Percentiles rank a stretch among this genome's conserved stretches.
These are phyloP conservation scores for Dryas drummondii DNA, from an alignment of 306 rosid species.

Conservation along the genomic window DNA sequence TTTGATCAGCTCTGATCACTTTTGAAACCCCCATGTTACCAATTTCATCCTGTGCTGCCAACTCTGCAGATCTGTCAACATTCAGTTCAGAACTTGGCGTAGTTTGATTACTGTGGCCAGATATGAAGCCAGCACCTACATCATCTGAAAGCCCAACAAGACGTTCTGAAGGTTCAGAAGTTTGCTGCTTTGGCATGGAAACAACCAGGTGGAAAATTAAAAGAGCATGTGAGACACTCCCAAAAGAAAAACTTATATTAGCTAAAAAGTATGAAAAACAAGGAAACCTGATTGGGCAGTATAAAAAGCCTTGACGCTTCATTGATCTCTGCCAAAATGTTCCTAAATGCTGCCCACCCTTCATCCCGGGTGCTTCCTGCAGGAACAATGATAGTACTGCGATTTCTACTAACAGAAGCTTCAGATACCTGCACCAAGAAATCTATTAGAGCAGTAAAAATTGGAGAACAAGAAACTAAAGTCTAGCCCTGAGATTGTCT, in stretches of 20 bases:
- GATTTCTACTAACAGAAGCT: constrained; percentile 97
- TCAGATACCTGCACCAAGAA: constrained; percentile 75
- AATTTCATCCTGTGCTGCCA: constrained; percentile 84
- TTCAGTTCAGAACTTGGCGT: constrained; percentile 79
- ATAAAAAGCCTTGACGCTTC: constrained; percentile 96
- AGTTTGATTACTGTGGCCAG: constrained; percentile 89
- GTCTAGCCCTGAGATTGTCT: neutral
- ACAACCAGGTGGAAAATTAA: constrained; percentile 29
- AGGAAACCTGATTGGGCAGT: constrained; percentile 82
- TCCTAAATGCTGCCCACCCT: constrained; percentile 98
- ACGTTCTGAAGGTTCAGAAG: constrained; percentile 83
- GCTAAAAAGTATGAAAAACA: constrained; percentile 26
- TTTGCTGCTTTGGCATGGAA: constrained; percentile 60
- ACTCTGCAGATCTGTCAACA: constrained; percentile 77
- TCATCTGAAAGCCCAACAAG: constrained; percentile 96
- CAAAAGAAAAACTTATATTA: constrained; percentile 11
- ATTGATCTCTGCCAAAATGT: constrained; percentile 93
- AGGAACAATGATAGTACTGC: constrained; percentile 98
- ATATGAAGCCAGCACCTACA: constrained; percentile 98
- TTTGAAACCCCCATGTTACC: constrained; percentile 89
- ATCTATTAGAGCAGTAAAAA: constrained; percentile 27
- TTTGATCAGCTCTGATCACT: constrained; percentile 96
- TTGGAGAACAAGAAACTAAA: constrained; percentile 12
- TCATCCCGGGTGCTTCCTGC: constrained; percentile 95
- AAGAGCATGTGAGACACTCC: constrained; percentile 25